Percentiles rank a stretch among this genome's conserved stretches.
phyloP scores from a whole-genome alignment of 805 yeast genomes.

The Kockiozyma suomiensis region DNA sequence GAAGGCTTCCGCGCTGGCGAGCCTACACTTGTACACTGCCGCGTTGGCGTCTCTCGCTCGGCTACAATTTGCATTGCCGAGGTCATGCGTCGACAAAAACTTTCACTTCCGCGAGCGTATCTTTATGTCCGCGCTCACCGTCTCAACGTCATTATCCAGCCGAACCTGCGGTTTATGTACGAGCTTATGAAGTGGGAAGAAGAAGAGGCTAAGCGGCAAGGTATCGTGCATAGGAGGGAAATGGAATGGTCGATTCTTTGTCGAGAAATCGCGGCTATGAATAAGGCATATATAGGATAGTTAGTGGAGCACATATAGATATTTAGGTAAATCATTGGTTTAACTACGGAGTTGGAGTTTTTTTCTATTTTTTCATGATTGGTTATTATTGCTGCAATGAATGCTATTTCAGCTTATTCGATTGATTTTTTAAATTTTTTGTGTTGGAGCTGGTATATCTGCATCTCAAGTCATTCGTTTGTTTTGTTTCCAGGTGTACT shows the following conservation, averaged over 20 bases:
- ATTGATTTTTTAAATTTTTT: background rate
- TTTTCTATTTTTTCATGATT: background rate
- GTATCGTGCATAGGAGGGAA: constrained; percentile 50
- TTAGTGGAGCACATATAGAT: background rate
- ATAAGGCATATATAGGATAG: constrained; percentile 59
- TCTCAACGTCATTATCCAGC: constrained; percentile 90
- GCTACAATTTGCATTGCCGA: constrained; percentile 97
- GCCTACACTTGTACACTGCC: constrained; percentile 79
- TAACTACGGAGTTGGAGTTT: constrained; percentile 1
- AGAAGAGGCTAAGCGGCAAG: constrained; percentile 37
- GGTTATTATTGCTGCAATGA: background rate
- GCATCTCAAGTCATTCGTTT: no score
- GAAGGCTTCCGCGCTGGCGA: constrained; percentile 50
- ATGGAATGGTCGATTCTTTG: constrained; percentile 90
- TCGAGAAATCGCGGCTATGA: constrained; percentile 76
- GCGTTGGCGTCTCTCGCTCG: constrained; percentile 93
- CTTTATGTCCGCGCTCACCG: constrained; percentile 86
- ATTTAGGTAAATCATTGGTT: background rate
- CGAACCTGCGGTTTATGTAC: constrained; percentile 87
- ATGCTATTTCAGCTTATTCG: background rate
- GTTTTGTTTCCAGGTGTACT: no score
- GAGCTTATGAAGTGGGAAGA: constrained; percentile 78
- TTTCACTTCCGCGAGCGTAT: constrained; percentile 77
- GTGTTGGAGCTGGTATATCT: background rate
- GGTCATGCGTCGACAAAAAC: constrained; percentile 73